Conservation (phyloP, 495 filamentous ascomycete species). For the Alectoria sarmentosa region DNA sequence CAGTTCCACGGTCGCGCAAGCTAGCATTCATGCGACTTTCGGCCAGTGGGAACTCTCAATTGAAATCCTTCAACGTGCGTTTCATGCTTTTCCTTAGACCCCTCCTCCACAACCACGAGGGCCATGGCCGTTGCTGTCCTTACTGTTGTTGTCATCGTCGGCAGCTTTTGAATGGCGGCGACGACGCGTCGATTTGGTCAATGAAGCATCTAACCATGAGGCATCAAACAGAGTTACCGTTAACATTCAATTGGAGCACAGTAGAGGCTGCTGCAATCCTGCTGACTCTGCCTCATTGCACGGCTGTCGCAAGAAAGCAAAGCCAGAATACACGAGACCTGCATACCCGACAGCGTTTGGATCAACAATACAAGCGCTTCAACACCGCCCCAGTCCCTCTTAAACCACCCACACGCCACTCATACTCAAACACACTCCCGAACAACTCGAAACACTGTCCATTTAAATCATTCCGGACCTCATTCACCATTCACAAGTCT, state of each 20-base stretch:
- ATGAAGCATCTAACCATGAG: conserved; percentile 21
- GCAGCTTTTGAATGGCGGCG: background rate
- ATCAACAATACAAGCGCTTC: conserved; percentile 25
- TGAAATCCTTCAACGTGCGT: conserved; percentile 9
- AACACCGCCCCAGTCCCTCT: conserved; percentile 20
- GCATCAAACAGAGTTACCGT: conserved; percentile 6
- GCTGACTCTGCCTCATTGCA: background rate
- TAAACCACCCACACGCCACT: conserved; percentile 26
- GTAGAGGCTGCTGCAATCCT: conserved; percentile 4
- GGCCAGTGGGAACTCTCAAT: conserved; percentile 20
- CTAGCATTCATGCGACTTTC: conserved; percentile 11
- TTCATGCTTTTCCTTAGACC: conserved; percentile 4
- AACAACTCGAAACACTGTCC: conserved; percentile 14
- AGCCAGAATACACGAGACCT: conserved; percentile 11
- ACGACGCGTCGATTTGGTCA: conserved; percentile 19
- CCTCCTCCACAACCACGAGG: conserved; percentile 1
- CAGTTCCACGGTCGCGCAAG: conserved; percentile 16
- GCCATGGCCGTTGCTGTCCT: background rate
- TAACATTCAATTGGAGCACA: conserved; percentile 3
- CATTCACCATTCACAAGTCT: conserved; percentile 15
- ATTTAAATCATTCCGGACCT: conserved; percentile 8
- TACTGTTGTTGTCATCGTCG: background rate
- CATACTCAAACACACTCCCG: conserved; percentile 10
- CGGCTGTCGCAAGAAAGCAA: conserved; percentile 28
- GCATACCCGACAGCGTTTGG: conserved; percentile 26